Conservation (phyloP, 768 basidiomycete species). For the Mycena latifolia region DNA sequence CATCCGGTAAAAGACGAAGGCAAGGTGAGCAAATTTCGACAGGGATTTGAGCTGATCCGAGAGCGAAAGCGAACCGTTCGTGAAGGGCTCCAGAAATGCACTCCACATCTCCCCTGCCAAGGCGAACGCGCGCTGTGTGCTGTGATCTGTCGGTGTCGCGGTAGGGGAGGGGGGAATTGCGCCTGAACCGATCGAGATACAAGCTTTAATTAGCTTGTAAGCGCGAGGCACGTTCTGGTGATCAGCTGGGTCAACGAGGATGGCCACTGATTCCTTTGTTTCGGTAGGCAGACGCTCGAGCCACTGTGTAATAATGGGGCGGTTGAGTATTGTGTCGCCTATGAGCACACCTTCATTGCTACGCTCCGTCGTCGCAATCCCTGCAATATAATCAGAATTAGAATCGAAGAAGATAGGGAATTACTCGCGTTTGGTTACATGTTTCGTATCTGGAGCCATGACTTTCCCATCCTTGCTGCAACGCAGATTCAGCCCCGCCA, state of each 20-base stretch:
- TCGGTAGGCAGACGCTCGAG: conserved; percentile 7
- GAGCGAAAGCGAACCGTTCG: background rate
- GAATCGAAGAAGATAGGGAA: background rate
- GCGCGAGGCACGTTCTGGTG: conserved; percentile 16
- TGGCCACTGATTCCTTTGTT: conserved; percentile 4
- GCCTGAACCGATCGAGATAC: background rate
- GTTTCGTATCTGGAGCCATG: background rate
- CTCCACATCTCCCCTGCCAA: conserved; percentile 18
- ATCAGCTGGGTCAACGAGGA: conserved; percentile 11
- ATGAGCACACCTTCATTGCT: background rate
- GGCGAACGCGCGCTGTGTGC: background rate
- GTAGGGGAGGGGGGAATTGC: background rate
- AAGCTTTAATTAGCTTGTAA: conserved; percentile 3
- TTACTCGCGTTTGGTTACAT: conserved; percentile 1
- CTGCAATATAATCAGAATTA: background rate
- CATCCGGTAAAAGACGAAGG: conserved; percentile 9
- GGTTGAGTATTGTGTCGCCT: background rate
- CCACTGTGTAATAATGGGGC: background rate
- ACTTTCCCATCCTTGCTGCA: background rate
- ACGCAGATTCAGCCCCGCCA: background rate
- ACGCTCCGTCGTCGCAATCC: background rate
- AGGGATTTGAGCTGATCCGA: background rate
- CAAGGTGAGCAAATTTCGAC: conserved; percentile 6
- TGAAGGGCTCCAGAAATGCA: background rate
- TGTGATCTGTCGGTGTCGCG: background rate